Conservation (phyloP, 345 rosid species). For the Eucalyptus decipiens region DNA sequence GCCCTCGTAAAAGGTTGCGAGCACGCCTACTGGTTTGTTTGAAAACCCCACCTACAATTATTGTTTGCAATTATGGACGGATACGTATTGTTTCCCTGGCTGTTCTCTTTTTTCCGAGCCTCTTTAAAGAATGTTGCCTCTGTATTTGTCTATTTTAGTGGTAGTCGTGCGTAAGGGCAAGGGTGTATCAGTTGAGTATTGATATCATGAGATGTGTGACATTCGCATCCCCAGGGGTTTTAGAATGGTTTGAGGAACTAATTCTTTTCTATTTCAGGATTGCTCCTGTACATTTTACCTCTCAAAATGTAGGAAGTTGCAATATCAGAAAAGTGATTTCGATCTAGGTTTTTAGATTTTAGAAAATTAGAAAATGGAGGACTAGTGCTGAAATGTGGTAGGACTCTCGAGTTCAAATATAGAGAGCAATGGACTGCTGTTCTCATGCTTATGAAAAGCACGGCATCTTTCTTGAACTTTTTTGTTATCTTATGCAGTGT, state of each 20-base stretch:
- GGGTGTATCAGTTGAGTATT: neutral
- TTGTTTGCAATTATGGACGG: neutral
- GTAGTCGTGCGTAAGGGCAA: neutral
- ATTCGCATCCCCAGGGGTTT: neutral
- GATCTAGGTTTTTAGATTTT: neutral
- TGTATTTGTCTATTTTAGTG: neutral
- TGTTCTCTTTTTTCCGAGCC: neutral
- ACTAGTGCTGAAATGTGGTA: neutral
- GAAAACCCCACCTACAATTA: neutral
- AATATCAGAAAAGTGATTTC: neutral
- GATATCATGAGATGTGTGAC: neutral
- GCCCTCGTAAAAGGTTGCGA: slow-evolving; percentile 95
- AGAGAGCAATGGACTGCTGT: neutral
- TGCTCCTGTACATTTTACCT: neutral
- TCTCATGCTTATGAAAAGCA: neutral
- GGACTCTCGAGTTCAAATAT: neutral
- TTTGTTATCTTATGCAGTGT: slow-evolving; percentile 39
- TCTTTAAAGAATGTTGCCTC: neutral
- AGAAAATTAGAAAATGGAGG: neutral
- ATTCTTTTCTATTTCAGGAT: neutral
- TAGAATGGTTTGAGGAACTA: neutral
- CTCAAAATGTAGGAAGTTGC: neutral
- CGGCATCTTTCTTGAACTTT: neutral
- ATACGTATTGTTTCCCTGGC: neutral
- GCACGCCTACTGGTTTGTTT: slow-evolving; percentile 89